Evolutionary conservation across 2,329 filamentous ascomycete species (phyloP).

Genomic region (Macrophomina phaseolina): DNA sequence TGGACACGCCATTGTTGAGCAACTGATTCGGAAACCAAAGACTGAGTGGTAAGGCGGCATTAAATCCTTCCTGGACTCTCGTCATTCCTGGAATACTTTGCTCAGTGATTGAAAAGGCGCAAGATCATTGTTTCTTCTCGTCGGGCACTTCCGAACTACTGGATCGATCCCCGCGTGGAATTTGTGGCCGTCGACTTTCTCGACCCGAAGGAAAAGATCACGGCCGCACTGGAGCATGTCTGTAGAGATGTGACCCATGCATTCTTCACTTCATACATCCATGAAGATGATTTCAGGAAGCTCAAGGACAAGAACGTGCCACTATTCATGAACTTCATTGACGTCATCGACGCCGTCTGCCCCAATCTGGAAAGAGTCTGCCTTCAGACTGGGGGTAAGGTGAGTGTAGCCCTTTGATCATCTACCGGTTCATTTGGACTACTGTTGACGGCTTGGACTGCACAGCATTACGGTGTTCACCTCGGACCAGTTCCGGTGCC

Average conservation of each 20-base stretch:
- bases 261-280: constrained; percentile 44
- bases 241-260: constrained; percentile 42
- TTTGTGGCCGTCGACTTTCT: constrained; percentile 45
- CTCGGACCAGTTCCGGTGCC: constrained; percentile 6
- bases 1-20: constrained; percentile 43
- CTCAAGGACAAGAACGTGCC: constrained; percentile 8
- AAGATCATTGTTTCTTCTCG: constrained; percentile 41
- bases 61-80: too few species aligned
- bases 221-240: constrained; percentile 29
- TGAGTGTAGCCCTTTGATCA: not conserved
- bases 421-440: not conserved
- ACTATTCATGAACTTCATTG: constrained; percentile 22
- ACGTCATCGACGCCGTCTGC: constrained; percentile 15
- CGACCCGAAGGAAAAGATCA: not conserved
- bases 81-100: too few species aligned
- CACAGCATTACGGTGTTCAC: constrained; percentile 20
- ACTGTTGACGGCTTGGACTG: not conserved
- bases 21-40: constrained; percentile 38
- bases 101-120: constrained; percentile 8
- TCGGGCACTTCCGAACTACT: constrained; percentile 32
- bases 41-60: not conserved
- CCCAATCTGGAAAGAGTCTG: constrained; percentile 13
- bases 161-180: constrained; percentile 38
- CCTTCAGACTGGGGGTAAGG: constrained; percentile 17
- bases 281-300: constrained; percentile 29